These are phyloP conservation scores for Maudiozyma humilis DNA, from an alignment of 1,139 yeast genomes.

Conservation along the genomic window DNA sequence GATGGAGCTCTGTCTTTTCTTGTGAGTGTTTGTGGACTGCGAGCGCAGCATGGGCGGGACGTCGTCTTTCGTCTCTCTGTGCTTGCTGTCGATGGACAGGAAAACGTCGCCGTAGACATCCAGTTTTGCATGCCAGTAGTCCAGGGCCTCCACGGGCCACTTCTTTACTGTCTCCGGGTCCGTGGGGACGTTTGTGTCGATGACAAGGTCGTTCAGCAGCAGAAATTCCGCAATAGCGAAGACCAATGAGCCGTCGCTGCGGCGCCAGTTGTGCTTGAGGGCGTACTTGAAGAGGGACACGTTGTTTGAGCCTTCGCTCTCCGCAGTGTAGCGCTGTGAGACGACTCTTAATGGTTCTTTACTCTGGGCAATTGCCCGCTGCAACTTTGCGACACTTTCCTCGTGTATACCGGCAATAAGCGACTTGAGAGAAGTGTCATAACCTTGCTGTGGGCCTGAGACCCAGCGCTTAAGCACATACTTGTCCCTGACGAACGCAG, in stretches of 20 bases:
- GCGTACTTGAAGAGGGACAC: conserved; percentile 55
- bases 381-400: conserved; percentile 41
- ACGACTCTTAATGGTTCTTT: conserved; percentile 34
- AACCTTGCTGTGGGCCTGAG: conserved; percentile 12
- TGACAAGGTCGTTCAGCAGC: conserved; percentile 48
- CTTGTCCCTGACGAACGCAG: conserved; percentile 44
- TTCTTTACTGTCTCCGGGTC: not conserved
- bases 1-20: conserved; percentile 6
- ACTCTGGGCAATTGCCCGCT: conserved; percentile 43
- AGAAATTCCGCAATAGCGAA: conserved; percentile 74
- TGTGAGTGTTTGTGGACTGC: not conserved
- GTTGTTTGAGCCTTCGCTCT: conserved; percentile 22
- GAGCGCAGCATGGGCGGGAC: not conserved
- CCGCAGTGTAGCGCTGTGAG: conserved; percentile 14
- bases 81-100: not conserved
- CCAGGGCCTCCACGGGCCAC: conserved; percentile 17
- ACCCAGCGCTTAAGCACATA: conserved; percentile 40
- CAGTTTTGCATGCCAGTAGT: conserved; percentile 45
- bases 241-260: conserved; percentile 28
- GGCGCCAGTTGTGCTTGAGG: conserved; percentile 39
- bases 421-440: conserved; percentile 25
- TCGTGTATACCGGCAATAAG: conserved; percentile 43
- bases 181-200: conserved; percentile 20
- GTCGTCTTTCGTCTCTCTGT: not conserved
- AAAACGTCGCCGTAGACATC: conserved; percentile 22